phyloP scores from a whole-genome alignment of 2,329 filamentous ascomycete species.

The Scolecobasidium constrictum region DNA sequence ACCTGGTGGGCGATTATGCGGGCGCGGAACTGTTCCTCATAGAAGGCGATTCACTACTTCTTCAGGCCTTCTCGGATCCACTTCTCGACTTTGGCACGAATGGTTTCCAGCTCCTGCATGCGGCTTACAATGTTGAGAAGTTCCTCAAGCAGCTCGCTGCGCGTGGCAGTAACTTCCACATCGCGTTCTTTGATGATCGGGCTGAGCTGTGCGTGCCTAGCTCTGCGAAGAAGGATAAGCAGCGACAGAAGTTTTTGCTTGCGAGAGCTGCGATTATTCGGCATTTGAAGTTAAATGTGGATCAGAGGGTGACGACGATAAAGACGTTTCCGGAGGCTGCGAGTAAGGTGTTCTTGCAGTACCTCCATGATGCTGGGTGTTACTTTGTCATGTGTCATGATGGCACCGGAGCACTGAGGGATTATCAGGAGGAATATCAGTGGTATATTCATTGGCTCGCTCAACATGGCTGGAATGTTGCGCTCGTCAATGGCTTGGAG shows the following conservation, averaged over 20 bases:
- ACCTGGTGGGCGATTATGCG: conserved; percentile 69
- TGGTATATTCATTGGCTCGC: conserved; percentile 46
- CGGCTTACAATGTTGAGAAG: conserved; percentile 55
- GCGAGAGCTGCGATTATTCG: conserved; percentile 52
- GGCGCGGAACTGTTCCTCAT: conserved; percentile 63
- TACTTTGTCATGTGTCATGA: conserved; percentile 53
- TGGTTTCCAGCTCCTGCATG: conserved; percentile 63
- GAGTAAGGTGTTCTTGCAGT: conserved; percentile 41
- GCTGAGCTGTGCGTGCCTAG: conserved; percentile 45
- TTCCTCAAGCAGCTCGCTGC: conserved; percentile 50
- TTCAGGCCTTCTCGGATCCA: conserved; percentile 50
- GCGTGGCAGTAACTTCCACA: conserved; percentile 59
- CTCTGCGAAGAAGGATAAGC: conserved; percentile 18
- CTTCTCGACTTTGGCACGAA: conserved; percentile 51
- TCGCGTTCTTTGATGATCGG: conserved; percentile 56
- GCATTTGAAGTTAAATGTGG: conserved; percentile 45
- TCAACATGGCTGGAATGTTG: conserved; percentile 46
- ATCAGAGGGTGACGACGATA: conserved; percentile 29
- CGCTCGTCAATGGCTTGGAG: conserved; percentile 52
- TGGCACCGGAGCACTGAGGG: too few relatives aligned
- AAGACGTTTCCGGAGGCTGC: conserved; percentile 37
- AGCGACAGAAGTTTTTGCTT: conserved; percentile 45
- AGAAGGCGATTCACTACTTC: conserved; percentile 62
- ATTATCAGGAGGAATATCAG: conserved; percentile 6
- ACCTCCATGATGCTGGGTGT: conserved; percentile 42